phyloP scores from a whole-genome alignment of 441 rosid species.

The Erodium chrysanthum region DNA sequence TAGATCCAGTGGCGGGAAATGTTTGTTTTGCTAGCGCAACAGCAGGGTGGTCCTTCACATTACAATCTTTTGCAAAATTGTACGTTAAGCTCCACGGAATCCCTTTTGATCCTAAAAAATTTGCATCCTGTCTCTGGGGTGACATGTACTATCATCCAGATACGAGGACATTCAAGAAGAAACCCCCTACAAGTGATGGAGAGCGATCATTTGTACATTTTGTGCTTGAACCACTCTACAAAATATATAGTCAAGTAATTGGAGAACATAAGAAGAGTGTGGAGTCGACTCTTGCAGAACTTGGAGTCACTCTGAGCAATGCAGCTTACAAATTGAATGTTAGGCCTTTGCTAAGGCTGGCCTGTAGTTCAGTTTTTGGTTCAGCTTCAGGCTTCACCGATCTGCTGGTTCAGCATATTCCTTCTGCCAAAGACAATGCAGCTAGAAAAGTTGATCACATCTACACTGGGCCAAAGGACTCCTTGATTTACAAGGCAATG shows the following conservation, averaged over 20 bases:
- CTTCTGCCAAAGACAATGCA: slow-evolving; percentile 85
- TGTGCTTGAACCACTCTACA: slow-evolving; percentile 92
- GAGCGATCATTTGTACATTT: slow-evolving; percentile 91
- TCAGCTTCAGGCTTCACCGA: slow-evolving; percentile 89
- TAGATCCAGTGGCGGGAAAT: slow-evolving; percentile 90
- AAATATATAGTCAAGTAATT: slow-evolving; percentile 91
- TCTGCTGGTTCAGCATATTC: slow-evolving; percentile 87
- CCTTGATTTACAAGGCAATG: slow-evolving; percentile 65
- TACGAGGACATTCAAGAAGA: slow-evolving; percentile 58
- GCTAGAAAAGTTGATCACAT: slow-evolving; percentile 69
- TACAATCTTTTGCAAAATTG: slow-evolving; percentile 87
- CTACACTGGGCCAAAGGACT: slow-evolving; percentile 72
- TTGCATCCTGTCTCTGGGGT: slow-evolving; percentile 90
- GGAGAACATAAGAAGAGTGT: slow-evolving; percentile 97
- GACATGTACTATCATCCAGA: slow-evolving; percentile 75
- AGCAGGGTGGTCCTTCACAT: slow-evolving; percentile 94
- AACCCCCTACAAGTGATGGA: slow-evolving; percentile 67
- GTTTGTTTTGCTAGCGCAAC: slow-evolving; percentile 92
- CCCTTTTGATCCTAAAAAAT: slow-evolving; percentile 76
- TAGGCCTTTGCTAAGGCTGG: slow-evolving; percentile 79
- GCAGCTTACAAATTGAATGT: slow-evolving; percentile 84
- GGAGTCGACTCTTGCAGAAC: slow-evolving; percentile 84
- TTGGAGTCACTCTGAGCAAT: slow-evolving; percentile 85
- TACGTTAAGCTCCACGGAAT: slow-evolving; percentile 35
- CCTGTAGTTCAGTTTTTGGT: slow-evolving; percentile 87